Base-by-base conservation (phyloP, 2,329 filamentous ascomycete species). In the Westerdykella aurantiaca region DNA sequence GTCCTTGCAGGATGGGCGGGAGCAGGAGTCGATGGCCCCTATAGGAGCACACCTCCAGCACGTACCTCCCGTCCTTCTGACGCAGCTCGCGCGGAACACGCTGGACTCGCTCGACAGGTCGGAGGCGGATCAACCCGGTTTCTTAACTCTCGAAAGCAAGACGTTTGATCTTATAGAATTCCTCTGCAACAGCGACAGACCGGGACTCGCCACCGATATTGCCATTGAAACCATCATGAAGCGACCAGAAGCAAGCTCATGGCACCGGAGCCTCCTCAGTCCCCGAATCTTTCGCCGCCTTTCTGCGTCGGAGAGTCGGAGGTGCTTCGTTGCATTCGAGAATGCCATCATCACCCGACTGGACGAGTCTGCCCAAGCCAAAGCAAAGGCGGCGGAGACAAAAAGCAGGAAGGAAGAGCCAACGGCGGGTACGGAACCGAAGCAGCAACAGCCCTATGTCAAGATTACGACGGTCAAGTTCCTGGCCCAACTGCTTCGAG, bases 381-480 rank as follows among this genome's bases (percentile, higher is more conserved):
- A 48, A 14, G 42, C 43, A 16, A 50, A 50, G 16, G 41, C 42
- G 6, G 34, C 14, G 0, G n/a, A 6, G 12, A 22, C 38, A 14
- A 25, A 33, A 13, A 22, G 11, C 11, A 31, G 7, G 16, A 16
- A 42, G 16, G 14, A 14, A 10, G 23, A 13, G 25, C 25, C 25
- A 23, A 22, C 23, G 3, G 5, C 9, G 25, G 18, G 10, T 13
- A 25, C 38, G 22, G 13, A n/a, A 21, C 25, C n/a, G 25, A 14
- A 14, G 33, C 48, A 31, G 13, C 21, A 39, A 4, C n/a, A 42
- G 18, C 45, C 59, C 0, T 45, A 51, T 13, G 49, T 72, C 38
- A 72, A 72, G 42, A 52, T 72, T 4, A 72, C 69, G 0, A 72
- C 70, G 1, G 58, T 70, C 37, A 72, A 73, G 40, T 56, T 67